phyloP scores from a whole-genome alignment of 805 yeast genomes.

The Blastobotrys peoriensis region DNA sequence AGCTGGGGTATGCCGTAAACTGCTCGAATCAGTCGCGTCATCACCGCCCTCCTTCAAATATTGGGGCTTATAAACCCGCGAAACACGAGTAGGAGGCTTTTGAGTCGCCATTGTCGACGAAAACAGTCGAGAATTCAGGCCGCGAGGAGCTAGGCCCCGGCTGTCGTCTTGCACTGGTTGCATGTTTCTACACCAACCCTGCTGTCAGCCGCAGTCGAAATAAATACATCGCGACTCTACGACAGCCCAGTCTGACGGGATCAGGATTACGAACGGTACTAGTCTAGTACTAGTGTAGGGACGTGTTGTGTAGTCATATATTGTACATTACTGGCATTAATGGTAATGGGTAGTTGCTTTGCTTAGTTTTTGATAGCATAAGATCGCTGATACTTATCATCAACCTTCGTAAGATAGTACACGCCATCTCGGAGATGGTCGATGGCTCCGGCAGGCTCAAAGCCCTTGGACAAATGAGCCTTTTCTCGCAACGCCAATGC shows the following conservation, averaged over 20 bases:
- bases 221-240: no score
- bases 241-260: no score
- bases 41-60: background rate
- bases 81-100: background rate
- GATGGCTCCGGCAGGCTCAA: constrained; percentile 71
- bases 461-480: constrained; percentile 75
- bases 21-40: background rate
- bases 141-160: background rate
- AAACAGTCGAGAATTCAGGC: background rate
- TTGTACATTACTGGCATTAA: no score
- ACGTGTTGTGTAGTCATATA: no score
- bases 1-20: background rate
- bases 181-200: no score
- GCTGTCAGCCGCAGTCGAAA: no score
- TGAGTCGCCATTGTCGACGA: background rate
- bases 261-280: no score
- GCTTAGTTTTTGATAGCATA: constrained; percentile 62
- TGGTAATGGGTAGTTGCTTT: no score
- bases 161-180: no score
- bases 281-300: no score
- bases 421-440: constrained; percentile 69
- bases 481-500: constrained; percentile 83
- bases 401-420: constrained; percentile 76
- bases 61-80: constrained; percentile 4
- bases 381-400: constrained; percentile 81